phyloP scores from a whole-genome alignment of 257 asterid genomes.

The Thymus mandschuricus region DNA sequence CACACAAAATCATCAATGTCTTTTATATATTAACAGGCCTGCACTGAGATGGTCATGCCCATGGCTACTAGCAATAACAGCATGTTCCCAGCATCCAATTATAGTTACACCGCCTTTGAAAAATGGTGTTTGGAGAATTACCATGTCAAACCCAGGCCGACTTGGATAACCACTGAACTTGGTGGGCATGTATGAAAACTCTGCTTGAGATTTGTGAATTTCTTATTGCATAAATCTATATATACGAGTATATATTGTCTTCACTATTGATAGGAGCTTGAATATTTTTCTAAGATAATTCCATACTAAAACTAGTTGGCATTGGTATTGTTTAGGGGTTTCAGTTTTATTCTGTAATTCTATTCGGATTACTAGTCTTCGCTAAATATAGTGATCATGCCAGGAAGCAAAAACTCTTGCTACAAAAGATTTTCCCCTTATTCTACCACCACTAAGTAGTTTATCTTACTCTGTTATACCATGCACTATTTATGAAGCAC shows the following conservation, averaged over 20 bases:
- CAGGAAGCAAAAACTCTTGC: slow-evolving; percentile 9
- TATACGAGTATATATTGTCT: neutral
- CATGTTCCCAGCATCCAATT: slow-evolving; percentile 76
- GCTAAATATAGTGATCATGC: neutral
- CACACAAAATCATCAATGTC: slow-evolving; percentile 5
- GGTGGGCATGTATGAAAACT: slow-evolving; percentile 77
- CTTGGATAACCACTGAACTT: slow-evolving; percentile 89
- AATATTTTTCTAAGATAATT: neutral
- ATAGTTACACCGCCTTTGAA: slow-evolving; percentile 51
- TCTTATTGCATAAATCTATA: neutral
- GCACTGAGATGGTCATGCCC: slow-evolving; percentile 98
- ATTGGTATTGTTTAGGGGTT: neutral
- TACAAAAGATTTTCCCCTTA: neutral
- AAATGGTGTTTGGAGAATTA: slow-evolving; percentile 62
- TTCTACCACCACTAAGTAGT: neutral
- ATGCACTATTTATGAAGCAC: neutral
- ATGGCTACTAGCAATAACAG: slow-evolving; percentile 58
- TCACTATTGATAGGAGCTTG: neutral
- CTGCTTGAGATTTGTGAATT: neutral
- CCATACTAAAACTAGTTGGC: neutral
- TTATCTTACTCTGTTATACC: neutral
- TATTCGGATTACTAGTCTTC: neutral
- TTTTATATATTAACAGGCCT: slow-evolving; percentile 57
- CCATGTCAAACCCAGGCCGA: slow-evolving; percentile 78
- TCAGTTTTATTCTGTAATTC: neutral